Evolutionary conservation across 345 rosid species (phyloP).

Genomic region (Citrus glauca): DNA sequence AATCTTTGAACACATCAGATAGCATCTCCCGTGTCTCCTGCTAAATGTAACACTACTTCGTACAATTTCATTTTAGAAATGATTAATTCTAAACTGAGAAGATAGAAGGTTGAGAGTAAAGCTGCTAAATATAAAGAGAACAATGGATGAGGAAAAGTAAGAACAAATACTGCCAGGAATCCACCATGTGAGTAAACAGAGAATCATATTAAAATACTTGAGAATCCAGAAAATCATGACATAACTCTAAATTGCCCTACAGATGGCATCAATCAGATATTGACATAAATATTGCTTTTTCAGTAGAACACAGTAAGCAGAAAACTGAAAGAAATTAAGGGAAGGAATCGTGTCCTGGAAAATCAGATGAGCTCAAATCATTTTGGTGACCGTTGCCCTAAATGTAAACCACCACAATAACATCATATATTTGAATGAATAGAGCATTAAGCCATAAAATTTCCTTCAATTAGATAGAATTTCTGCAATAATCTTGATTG

Average conservation of each 20-base stretch:
- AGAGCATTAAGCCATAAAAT: not conserved
- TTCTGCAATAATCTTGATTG: not conserved
- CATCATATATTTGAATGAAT: not conserved
- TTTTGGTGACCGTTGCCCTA: not conserved
- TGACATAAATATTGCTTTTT: not conserved
- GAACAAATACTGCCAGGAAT: not conserved
- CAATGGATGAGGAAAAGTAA: not conserved
- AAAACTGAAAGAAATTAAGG: not conserved
- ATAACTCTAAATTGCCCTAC: not conserved
- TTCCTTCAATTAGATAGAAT: not conserved
- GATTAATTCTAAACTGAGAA: not conserved
- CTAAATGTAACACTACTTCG: not conserved
- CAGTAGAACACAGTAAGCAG: not conserved
- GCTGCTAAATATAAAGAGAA: not conserved
- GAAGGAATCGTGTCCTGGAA: not conserved
- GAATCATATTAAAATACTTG: not conserved
- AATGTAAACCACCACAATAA: not conserved
- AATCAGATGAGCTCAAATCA: not conserved
- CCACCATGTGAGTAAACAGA: not conserved
- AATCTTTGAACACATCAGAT: not conserved
- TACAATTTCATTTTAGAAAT: not conserved
- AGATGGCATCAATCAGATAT: not conserved
- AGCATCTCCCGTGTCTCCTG: not conserved
- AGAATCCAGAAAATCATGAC: not conserved
- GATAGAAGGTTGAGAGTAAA: not conserved